phyloP scores from a whole-genome alignment of 148 eudicot species.

The Heliamphora exappendiculata region DNA sequence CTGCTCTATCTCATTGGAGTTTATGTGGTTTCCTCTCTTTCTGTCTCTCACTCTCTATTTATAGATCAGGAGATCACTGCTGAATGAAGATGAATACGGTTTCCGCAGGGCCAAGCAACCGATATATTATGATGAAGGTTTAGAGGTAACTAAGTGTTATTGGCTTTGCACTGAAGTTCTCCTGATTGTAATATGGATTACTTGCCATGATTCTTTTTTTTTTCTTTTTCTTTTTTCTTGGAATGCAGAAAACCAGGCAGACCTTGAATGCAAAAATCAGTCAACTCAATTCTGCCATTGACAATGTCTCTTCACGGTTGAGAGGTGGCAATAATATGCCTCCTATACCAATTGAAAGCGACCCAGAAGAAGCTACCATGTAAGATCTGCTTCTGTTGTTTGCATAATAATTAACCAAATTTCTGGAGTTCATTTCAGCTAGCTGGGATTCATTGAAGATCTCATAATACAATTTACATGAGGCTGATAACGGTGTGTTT shows the following conservation, averaged over 20 bases:
- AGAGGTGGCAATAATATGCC: conserved; percentile 61
- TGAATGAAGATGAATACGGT: conserved; percentile 81
- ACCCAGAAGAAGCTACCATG: conserved; percentile 57
- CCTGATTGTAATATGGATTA: not conserved
- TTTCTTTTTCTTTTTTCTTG: conserved; percentile 3
- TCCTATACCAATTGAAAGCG: conserved; percentile 47
- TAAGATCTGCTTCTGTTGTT: conserved; percentile 21
- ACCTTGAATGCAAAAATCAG: conserved; percentile 60
- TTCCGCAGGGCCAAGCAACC: conserved; percentile 65
- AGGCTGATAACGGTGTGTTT: not conserved
- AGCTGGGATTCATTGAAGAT: not conserved
- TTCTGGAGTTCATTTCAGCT: not conserved
- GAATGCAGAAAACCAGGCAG: conserved; percentile 61
- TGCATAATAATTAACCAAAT: not conserved
- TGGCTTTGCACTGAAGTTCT: not conserved
- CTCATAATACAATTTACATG: not conserved
- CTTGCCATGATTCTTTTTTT: not conserved
- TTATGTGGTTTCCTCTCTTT: too few species aligned
- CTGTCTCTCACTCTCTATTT: not conserved
- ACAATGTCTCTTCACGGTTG: conserved; percentile 78
- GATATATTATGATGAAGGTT: conserved; percentile 70
- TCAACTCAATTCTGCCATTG: conserved; percentile 82
- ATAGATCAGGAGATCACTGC: conserved; percentile 63
- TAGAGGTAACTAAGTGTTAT: conserved; percentile 43
- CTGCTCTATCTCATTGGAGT: too few species aligned